Base-by-base conservation (phyloP, 2,329 filamentous ascomycete species). In the Fusarium torulosum region DNA sequence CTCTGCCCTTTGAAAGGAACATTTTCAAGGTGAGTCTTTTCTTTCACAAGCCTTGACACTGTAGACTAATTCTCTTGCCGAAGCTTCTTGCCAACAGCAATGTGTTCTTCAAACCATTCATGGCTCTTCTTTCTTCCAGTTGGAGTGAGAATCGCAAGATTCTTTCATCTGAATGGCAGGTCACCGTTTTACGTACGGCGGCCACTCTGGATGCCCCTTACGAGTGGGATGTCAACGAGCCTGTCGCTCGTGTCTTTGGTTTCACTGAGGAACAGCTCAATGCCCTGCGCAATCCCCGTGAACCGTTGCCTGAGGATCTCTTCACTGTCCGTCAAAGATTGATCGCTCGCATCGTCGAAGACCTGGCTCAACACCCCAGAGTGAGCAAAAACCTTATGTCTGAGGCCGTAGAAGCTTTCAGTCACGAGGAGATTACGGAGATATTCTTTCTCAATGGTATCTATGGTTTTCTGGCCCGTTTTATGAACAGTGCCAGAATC, bases 201-300 rank as follows among this genome's bases (percentile, higher is more conserved):
- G 58, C 53, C 7, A 51, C 46, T 1, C 21, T 61, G 9, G 50
- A 57, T 5, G 53, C 58, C 11, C 58, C 53, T 10, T 61, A 61
- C 6, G 58, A 61, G 4, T 61, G 58, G 58, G 58, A 61, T 6
- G 58, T 57, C 25, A 57, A 61, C 4, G 53, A 61, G 25, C 58
- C 58, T 51, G 58, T 60, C 1, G 58, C 58, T 1, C 44, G 41
- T 6, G 42, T 60, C 25, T 50, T 60, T 3, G 58, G 52, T 13
- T 50, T 60, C 33, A 38, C 53, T 2, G 45, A 60, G 1, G 45
- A 60, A 31, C 58, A 60, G 15, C 21, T 57, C 4, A 11, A 31
- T 7, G 58, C 58, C 13, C 53, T 60, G 6, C 58, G 45, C 10
- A 51, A 60, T 13, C 3, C 21, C 1, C 11, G 45, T 4, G 45